These are phyloP conservation scores for Globisporangium polare DNA, from an alignment of 352 stramenopile species.

Conservation along the genomic window DNA sequence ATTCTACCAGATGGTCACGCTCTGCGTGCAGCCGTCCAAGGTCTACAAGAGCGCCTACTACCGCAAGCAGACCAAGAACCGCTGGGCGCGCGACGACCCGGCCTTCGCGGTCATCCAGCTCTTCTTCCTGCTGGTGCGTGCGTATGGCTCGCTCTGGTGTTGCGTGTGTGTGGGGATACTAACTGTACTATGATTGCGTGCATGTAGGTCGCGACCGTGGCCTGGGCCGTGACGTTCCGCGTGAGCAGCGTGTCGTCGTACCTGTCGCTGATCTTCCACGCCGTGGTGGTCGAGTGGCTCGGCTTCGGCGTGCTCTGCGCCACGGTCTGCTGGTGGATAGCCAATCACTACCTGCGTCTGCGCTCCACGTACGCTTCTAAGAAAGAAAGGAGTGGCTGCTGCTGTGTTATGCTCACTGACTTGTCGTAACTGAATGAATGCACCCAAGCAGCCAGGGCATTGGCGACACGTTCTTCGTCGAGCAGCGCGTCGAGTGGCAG, in stretches of 20 bases:
- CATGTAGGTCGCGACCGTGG: conserved; percentile 47
- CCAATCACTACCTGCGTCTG: conserved; percentile 66
- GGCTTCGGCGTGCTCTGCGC: conserved; percentile 66
- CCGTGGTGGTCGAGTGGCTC: conserved; percentile 81
- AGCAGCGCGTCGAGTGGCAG: conserved; percentile 98
- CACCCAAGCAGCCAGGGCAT: conserved; percentile 45
- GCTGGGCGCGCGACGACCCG: conserved; percentile 96
- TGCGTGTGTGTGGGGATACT: not conserved
- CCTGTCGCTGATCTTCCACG: conserved; percentile 68
- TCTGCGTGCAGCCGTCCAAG: conserved; percentile 79
- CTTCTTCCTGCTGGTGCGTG: conserved; percentile 78
- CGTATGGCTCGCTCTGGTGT: not conserved
- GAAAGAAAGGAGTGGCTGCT: not conserved
- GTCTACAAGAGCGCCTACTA: conserved; percentile 89
- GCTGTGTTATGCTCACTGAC: not conserved
- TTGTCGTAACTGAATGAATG: not conserved
- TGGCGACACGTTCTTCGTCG: conserved; percentile 85
- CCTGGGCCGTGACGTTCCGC: conserved; percentile 78
- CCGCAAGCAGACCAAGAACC: conserved; percentile 96
- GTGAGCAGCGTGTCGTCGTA: conserved; percentile 47
- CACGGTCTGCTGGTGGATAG: conserved; percentile 71
- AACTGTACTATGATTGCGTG: not conserved
- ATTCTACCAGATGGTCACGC: conserved; percentile 88
- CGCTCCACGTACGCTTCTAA: conserved; percentile 37
- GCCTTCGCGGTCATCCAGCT: conserved; percentile 96